Conservation (phyloP, 768 basidiomycete species). For the Termitomyces sp. region DNA sequence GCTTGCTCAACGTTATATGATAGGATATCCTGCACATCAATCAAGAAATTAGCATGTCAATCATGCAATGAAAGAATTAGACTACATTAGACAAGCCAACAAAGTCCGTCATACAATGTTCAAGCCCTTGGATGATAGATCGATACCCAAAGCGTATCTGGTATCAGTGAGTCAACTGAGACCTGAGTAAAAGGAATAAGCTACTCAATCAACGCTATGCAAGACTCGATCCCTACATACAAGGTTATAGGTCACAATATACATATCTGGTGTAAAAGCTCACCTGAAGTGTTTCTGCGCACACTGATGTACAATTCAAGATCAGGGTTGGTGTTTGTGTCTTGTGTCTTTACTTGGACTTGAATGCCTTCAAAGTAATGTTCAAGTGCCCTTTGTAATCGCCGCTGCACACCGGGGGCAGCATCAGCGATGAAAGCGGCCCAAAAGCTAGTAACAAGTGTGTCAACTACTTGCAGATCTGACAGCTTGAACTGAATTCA, state of each 20-base stretch:
- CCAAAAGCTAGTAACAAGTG: slow-evolving; percentile 49
- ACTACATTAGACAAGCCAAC: slow-evolving; percentile 69
- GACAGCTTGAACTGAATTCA: slow-evolving; percentile 25
- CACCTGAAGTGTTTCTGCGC: slow-evolving; percentile 68
- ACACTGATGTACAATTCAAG: slow-evolving; percentile 69
- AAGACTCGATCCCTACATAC: slow-evolving; percentile 52
- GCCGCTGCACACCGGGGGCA: slow-evolving; percentile 50
- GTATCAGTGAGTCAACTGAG: neutral
- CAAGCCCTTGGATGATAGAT: slow-evolving; percentile 56
- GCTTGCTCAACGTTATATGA: slow-evolving; percentile 75
- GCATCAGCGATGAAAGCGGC: slow-evolving; percentile 52
- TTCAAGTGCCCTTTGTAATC: slow-evolving; percentile 65
- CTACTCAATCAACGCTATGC: slow-evolving; percentile 71
- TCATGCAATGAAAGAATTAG: slow-evolving; percentile 23
- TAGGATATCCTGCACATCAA: slow-evolving; percentile 51
- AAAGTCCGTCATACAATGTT: slow-evolving; percentile 67
- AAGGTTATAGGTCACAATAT: neutral
- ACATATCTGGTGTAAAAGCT: slow-evolving; percentile 5
- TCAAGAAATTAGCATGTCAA: neutral
- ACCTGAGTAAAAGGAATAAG: slow-evolving; percentile 8
- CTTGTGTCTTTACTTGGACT: slow-evolving; percentile 54
- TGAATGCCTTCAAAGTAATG: slow-evolving; percentile 66
- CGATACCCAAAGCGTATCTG: slow-evolving; percentile 59
- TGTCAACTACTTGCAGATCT: slow-evolving; percentile 3
- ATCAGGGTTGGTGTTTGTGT: slow-evolving; percentile 48